These are phyloP conservation scores for Calonectria pteridis DNA, from an alignment of 2,329 filamentous ascomycete genomes.

Conservation along the genomic window DNA sequence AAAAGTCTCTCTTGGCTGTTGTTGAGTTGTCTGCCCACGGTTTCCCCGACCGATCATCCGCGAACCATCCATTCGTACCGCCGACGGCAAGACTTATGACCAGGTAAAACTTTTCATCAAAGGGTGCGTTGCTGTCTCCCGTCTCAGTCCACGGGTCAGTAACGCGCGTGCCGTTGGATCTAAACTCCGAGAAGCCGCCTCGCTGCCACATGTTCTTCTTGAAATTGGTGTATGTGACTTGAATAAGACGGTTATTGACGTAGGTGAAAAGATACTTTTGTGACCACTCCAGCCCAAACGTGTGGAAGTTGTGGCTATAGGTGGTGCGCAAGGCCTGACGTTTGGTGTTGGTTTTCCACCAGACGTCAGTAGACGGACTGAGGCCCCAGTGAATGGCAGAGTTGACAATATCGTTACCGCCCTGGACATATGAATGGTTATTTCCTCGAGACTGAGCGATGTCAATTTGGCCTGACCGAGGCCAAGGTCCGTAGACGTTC, in stretches of 20 bases:
- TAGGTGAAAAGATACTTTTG: constrained; percentile 92
- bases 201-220: constrained; percentile 75
- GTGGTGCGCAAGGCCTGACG: constrained; percentile 80
- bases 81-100: constrained; percentile 83
- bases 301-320: constrained; percentile 78
- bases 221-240: constrained; percentile 85
- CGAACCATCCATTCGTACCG: constrained; percentile 86
- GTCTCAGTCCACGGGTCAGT: constrained; percentile 74
- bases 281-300: constrained; percentile 86
- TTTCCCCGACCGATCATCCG: constrained; percentile 78
- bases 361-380: constrained; percentile 77
- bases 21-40: constrained; percentile 81
- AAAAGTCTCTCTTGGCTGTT: constrained; percentile 81
- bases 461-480: constrained; percentile 85
- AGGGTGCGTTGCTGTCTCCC: constrained; percentile 73
- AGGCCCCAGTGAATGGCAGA: constrained; percentile 89
- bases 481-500: constrained; percentile 82
- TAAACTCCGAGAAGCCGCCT: constrained; percentile 74
- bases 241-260: constrained; percentile 82
- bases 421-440: constrained; percentile 80
- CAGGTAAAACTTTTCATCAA: constrained; percentile 82
- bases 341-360: constrained; percentile 88
- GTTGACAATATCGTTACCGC: constrained; percentile 84
- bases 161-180: constrained; percentile 75
- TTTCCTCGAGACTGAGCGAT: constrained; percentile 86